A percentile compares a stretch with the other conserved stretches of the same genome.
Evolutionary conservation across 2,329 filamentous ascomycete species (phyloP).

Genomic region (Sclerotinia spermophila): DNA sequence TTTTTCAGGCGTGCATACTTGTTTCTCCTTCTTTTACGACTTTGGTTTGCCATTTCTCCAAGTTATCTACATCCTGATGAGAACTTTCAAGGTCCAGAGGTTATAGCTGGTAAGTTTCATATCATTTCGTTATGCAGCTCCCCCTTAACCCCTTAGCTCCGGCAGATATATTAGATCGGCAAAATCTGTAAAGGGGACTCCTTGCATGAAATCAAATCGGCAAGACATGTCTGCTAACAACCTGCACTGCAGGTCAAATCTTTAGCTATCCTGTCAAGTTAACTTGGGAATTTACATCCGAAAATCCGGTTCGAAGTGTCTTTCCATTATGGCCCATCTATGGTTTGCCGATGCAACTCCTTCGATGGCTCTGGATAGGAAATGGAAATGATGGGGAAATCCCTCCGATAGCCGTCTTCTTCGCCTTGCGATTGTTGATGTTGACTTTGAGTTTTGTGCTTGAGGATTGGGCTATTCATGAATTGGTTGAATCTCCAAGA

Average conservation of each 20-base stretch:
- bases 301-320: conserved; percentile 85
- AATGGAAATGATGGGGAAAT: conserved; percentile 73
- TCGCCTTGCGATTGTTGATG: conserved; percentile 84
- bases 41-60: conserved; percentile 90
- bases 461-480: conserved; percentile 95
- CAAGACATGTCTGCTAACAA: conserved; percentile 19
- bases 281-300: conserved; percentile 95
- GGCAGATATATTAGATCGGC: conserved; percentile 1
- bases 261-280: conserved; percentile 85
- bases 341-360: conserved; percentile 84
- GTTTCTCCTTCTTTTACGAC: conserved; percentile 75
- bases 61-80: conserved; percentile 98
- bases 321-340: conserved; percentile 97
- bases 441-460: conserved; percentile 93
- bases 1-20: conserved; percentile 69
- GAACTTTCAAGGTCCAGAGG: conserved; percentile 97
- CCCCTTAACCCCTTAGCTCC: background rate
- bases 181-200: background rate
- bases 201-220: background rate
- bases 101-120: conserved; percentile 78
- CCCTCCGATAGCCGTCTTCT: conserved; percentile 83
- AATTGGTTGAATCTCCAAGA: conserved; percentile 74
- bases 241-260: conserved; percentile 70
- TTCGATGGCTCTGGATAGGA: conserved; percentile 90
- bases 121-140: background rate